These are phyloP conservation scores for Cymbopogon flexuosus DNA, from an alignment of 202 grass and related monocot species.

Conservation along the genomic window DNA sequence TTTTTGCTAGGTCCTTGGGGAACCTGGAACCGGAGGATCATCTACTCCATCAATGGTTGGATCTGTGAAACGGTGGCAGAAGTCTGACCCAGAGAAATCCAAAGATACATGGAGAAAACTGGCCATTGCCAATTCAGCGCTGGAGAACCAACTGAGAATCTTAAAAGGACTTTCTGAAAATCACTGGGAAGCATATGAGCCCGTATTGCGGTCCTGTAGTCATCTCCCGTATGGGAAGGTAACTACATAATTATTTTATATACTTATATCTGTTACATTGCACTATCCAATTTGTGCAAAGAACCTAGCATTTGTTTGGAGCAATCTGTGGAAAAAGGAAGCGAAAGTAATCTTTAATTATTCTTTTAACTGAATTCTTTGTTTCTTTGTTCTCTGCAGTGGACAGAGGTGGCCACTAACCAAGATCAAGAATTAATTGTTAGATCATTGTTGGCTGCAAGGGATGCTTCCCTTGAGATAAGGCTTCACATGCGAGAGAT, in stretches of 20 bases:
- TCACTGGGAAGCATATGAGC: constrained; percentile 51
- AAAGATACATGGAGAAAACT: constrained; percentile 72
- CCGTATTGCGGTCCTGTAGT: constrained; percentile 54
- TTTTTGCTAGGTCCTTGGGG: constrained; percentile 67
- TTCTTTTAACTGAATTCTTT: constrained; percentile 18
- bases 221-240: constrained; percentile 46
- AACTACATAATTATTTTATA: constrained; percentile 11
- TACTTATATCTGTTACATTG: background rate
- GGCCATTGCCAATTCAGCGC: constrained; percentile 55
- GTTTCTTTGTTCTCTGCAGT: constrained; percentile 50
- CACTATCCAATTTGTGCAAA: background rate
- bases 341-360: constrained; percentile 2
- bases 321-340: constrained; percentile 8
- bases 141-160: constrained; percentile 64
- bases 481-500: constrained; percentile 71
- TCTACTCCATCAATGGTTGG: constrained; percentile 96
- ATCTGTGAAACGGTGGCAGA: constrained; percentile 85
- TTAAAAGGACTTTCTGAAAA: constrained; percentile 67
- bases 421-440: constrained; percentile 58
- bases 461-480: constrained; percentile 70
- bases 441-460: constrained; percentile 58
- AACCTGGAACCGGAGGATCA: constrained; percentile 90
- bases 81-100: constrained; percentile 73
- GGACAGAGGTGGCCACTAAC: constrained; percentile 54
- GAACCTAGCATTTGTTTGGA: background rate